Percentiles rank a stretch among this genome's conserved stretches.
phyloP scores from a whole-genome alignment of 2,329 filamentous ascomycete species.

The Emergomyces pasteurianus region DNA sequence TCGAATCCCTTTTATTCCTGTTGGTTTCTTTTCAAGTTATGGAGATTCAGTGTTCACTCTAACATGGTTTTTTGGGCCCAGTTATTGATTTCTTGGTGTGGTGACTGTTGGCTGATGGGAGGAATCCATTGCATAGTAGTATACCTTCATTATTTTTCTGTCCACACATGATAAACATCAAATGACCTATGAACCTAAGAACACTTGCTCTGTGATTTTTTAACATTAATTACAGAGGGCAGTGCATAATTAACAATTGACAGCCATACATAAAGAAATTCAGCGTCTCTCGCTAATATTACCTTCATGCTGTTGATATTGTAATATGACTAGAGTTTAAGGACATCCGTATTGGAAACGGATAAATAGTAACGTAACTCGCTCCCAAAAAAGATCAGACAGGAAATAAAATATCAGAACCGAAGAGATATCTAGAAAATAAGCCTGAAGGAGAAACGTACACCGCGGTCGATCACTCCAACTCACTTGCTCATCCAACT shows the following conservation, averaged over 20 bases:
- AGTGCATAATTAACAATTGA: not conserved
- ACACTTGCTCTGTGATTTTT: not conserved
- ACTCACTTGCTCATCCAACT: not conserved
- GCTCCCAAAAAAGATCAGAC: not conserved
- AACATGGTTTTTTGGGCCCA: not conserved
- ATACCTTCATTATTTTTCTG: not conserved
- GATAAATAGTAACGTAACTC: not conserved
- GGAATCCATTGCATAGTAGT: not conserved
- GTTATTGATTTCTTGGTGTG: not conserved
- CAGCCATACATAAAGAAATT: not conserved
- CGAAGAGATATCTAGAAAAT: not conserved
- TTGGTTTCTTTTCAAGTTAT: not conserved
- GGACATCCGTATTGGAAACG: not conserved
- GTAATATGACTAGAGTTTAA: not conserved
- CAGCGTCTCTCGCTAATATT: not conserved
- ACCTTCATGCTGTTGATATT: not conserved
- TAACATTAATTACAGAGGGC: not conserved
- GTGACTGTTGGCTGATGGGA: not conserved
- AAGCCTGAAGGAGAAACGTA: not conserved
- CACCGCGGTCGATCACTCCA: not conserved
- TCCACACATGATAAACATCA: not conserved
- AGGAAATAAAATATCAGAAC: not conserved
- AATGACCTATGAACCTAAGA: not conserved
- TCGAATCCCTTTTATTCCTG: not conserved
- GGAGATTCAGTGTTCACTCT: not conserved